These are phyloP conservation scores for Xylaria cubensis DNA, from an alignment of 495 filamentous ascomycete genomes.

Conservation along the genomic window DNA sequence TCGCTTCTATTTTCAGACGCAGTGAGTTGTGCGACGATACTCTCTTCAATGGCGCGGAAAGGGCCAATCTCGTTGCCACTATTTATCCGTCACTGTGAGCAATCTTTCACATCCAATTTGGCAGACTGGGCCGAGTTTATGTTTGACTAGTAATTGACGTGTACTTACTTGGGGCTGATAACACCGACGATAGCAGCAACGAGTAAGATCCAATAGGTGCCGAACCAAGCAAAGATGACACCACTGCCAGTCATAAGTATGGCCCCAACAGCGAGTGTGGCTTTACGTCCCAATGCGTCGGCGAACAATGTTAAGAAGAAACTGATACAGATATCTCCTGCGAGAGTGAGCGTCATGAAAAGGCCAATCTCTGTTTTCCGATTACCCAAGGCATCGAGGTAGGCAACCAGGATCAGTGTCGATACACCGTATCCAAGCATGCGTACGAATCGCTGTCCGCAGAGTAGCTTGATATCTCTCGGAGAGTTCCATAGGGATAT, in stretches of 20 bases:
- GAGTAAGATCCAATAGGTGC: conserved; percentile 78
- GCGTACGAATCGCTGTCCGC: conserved; percentile 71
- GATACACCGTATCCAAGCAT: conserved; percentile 54
- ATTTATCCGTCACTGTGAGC: conserved; percentile 1
- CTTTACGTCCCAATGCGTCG: conserved; percentile 73
- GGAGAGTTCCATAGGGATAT: conserved; percentile 54
- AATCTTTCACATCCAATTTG: not conserved
- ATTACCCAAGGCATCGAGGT: conserved; percentile 65
- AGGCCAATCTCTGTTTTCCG: conserved; percentile 75
- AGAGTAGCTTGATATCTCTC: conserved; percentile 74
- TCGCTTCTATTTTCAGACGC: conserved; percentile 67
- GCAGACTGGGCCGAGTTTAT: not conserved
- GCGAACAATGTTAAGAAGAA: conserved; percentile 79
- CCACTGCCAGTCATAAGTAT: conserved; percentile 73
- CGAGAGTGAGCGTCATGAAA: conserved; percentile 87
- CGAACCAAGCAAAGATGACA: conserved; percentile 67
- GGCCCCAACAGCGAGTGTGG: conserved; percentile 69
- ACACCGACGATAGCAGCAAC: conserved; percentile 80
- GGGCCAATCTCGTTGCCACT: conserved; percentile 83
- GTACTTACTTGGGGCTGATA: conserved; percentile 66
- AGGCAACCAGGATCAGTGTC: conserved; percentile 51
- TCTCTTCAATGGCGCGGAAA: conserved; percentile 86
- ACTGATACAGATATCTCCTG: conserved; percentile 79
- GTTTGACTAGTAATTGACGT: not conserved
- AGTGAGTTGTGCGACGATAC: conserved; percentile 75